A percentile compares a stretch with the other conserved stretches of the same genome.
These are phyloP conservation scores for Thermothelomyces thermophilus DNA, from an alignment of 2,329 filamentous ascomycete species.

Conservation along the genomic window DNA sequence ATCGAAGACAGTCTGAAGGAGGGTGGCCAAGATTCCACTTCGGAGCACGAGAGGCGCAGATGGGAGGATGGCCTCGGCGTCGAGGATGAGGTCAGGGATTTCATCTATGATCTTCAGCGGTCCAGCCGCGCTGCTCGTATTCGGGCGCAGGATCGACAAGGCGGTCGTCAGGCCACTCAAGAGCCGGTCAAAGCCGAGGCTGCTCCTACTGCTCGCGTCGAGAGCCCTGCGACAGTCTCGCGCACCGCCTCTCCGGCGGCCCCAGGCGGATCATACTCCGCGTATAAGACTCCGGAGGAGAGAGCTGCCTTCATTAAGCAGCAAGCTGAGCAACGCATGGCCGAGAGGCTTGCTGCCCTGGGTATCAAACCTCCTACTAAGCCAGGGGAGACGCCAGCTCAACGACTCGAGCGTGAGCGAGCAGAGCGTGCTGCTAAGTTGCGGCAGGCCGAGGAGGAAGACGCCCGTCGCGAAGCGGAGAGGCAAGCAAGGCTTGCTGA, in stretches of 20 bases:
- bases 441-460: slow-evolving; percentile 87
- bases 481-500: slow-evolving; percentile 75
- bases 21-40: slow-evolving; percentile 64
- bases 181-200: slow-evolving; percentile 41
- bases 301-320: slow-evolving; percentile 94
- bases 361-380: slow-evolving; percentile 82
- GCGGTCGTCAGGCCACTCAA: slow-evolving; percentile 36
- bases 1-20: slow-evolving; percentile 87
- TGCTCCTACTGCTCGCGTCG: slow-evolving; percentile 40
- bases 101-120: slow-evolving; percentile 93
- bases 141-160: slow-evolving; percentile 50
- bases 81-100: slow-evolving; percentile 93
- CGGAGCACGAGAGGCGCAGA: slow-evolving; percentile 82
- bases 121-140: slow-evolving; percentile 72
- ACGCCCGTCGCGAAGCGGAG: slow-evolving; percentile 80
- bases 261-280: slow-evolving; percentile 61
- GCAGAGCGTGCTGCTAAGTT: slow-evolving; percentile 82
- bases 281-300: slow-evolving; percentile 88
- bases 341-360: slow-evolving; percentile 86
- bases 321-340: slow-evolving; percentile 94
- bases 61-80: slow-evolving; percentile 97
- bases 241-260: slow-evolving; percentile 45
- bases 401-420: slow-evolving; percentile 82
- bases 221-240: slow-evolving; percentile 46
- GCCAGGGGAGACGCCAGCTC: slow-evolving; percentile 70